A percentile compares a stretch with the other conserved stretches of the same genome.
Evolutionary conservation across 305 asterid genomes (phyloP).

Genomic region (Caryopteris hybrid): DNA sequence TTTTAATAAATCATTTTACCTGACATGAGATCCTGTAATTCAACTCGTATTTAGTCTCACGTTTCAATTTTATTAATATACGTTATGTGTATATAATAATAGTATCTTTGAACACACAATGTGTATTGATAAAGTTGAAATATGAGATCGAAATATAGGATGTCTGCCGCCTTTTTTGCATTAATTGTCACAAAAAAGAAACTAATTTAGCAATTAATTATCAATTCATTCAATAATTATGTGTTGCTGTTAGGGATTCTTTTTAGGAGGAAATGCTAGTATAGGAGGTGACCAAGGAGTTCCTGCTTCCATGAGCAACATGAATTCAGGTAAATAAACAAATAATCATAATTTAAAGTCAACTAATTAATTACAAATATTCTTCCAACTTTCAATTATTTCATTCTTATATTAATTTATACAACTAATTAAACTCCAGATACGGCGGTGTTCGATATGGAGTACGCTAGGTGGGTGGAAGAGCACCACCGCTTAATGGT

Average conservation of each 20-base stretch:
- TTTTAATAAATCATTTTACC: too few relatives aligned
- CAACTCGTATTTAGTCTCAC: too few relatives aligned
- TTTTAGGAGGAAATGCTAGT: slow-evolving; percentile 52
- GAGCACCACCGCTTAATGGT: slow-evolving; percentile 68
- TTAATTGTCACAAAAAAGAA: too few relatives aligned
- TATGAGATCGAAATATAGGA: too few relatives aligned
- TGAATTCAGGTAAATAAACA: slow-evolving; percentile 50
- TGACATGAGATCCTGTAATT: neutral
- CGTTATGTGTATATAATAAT: too few relatives aligned
- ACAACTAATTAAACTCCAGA: slow-evolving; percentile 26
- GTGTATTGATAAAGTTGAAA: too few relatives aligned
- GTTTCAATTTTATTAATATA: too few relatives aligned
- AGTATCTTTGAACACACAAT: too few relatives aligned
- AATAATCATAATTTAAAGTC: slow-evolving; percentile 9
- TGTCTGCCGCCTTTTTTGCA: too few relatives aligned
- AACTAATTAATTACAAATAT: neutral
- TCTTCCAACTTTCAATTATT: neutral
- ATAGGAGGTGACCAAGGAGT: slow-evolving; percentile 60
- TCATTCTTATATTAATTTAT: neutral
- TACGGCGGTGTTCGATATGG: slow-evolving; percentile 64
- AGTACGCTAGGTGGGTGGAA: slow-evolving; percentile 86
- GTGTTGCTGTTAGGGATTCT: slow-evolving; percentile 47
- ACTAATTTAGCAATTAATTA: neutral
- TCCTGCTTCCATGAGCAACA: slow-evolving; percentile 42
- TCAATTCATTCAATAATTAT: neutral